Conservation (phyloP, 225 moss, liverwort and hornwort genomes). For the Antitrichia curtipendula region DNA sequence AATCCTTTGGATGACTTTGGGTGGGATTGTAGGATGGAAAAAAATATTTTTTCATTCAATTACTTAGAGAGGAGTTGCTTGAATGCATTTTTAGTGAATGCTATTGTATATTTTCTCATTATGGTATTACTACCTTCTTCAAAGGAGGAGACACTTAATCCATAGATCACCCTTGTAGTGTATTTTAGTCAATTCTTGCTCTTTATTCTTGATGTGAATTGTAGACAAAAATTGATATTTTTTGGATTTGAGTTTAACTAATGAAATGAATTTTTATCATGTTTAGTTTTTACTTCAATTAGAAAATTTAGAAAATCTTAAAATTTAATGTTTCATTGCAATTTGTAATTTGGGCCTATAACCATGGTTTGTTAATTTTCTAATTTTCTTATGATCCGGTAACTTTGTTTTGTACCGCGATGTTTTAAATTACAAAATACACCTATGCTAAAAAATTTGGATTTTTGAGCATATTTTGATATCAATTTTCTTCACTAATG, state of each 20-base stretch:
- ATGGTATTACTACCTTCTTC: too few species aligned
- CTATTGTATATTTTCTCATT: too few species aligned
- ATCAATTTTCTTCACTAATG: neutral
- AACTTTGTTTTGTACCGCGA: neutral
- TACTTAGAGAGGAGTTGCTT: neutral
- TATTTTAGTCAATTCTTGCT: too few species aligned
- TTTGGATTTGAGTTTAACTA: too few species aligned
- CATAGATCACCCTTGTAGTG: too few species aligned
- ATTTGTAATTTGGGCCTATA: neutral
- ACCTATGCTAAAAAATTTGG: neutral
- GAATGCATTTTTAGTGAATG: neutral
- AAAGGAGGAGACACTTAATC: too few species aligned
- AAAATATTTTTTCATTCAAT: neutral
- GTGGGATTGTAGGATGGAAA: neutral
- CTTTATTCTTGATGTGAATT: too few species aligned
- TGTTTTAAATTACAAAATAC: too few species aligned
- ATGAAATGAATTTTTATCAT: too few species aligned
- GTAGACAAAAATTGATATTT: too few species aligned
- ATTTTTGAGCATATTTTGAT: neutral
- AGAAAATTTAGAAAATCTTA: neutral
- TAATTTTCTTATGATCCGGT: accelerated
- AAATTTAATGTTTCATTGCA: neutral
- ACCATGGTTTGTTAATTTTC: neutral
- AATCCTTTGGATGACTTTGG: neutral
- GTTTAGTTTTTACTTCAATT: neutral